Conservation (phyloP, 306 rosid genomes). For the cucumber (Cucumis sativus) region Cucumber_9930_V3 NC_026660.2:11551501-11552000, state of each 20-base stretch:
- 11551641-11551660: constrained; percentile 13
- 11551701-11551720: neutral
- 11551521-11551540: constrained; percentile 43
- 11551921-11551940: constrained; percentile 7
- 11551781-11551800: constrained; percentile 29
- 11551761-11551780: constrained; percentile 19
- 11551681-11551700: neutral
- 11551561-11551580: constrained; percentile 40
- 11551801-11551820: constrained; percentile 14
- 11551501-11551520: constrained; percentile 26
- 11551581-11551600: constrained; percentile 22
- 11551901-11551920: constrained; percentile 18
- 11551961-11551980: constrained; percentile 12
- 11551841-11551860: constrained; percentile 19
- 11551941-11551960: neutral
- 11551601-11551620: constrained; percentile 38
- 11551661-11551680: constrained; percentile 12
- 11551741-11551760: constrained; percentile 12
- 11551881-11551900: constrained; percentile 31
- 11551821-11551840: constrained; percentile 14
- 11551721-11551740: constrained; percentile 11
- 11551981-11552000: constrained; percentile 9
- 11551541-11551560: constrained; percentile 22
- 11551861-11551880: constrained; percentile 14
- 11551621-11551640: constrained; percentile 39